Conservation (phyloP, 345 rosid genomes). For the Noccaea caerulescens region DNA sequence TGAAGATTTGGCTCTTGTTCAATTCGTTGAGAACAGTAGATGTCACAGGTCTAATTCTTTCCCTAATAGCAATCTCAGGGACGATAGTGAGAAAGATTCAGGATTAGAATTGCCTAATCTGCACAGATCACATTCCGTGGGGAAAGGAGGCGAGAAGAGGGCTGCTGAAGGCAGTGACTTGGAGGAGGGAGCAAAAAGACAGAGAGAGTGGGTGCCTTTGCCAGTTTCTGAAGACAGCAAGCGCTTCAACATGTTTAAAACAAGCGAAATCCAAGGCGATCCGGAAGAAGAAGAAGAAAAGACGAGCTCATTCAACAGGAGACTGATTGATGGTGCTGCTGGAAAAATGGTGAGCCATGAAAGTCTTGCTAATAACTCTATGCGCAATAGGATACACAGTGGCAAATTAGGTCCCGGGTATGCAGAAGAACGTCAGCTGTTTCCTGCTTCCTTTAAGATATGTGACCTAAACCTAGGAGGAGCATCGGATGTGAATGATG, state of each 20-base stretch:
- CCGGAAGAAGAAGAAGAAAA: constrained; percentile 45
- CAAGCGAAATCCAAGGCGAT: constrained; percentile 39
- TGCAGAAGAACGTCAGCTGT: constrained; percentile 76
- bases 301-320: constrained; percentile 38
- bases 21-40: constrained; percentile 49
- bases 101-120: constrained; percentile 48
- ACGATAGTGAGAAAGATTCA: constrained; percentile 50
- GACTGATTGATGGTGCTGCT: constrained; percentile 38
- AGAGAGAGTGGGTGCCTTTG: constrained; percentile 69
- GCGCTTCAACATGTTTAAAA: constrained; percentile 42
- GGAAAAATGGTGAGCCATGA: constrained; percentile 37
- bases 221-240: constrained; percentile 46
- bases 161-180: constrained; percentile 54
- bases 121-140: constrained; percentile 57
- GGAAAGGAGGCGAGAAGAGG: constrained; percentile 74
- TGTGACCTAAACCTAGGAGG: constrained; percentile 91
- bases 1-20: constrained; percentile 45
- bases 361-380: constrained; percentile 43
- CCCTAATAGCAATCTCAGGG: constrained; percentile 52
- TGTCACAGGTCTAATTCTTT: constrained; percentile 68
- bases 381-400: constrained; percentile 38
- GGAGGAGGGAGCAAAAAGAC: constrained; percentile 60
- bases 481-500: constrained; percentile 55
- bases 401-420: constrained; percentile 48
- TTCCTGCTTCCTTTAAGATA: constrained; percentile 83